Conservation (phyloP, 352 stramenopile genomes). For the Phytophthora megakarya region DNA sequence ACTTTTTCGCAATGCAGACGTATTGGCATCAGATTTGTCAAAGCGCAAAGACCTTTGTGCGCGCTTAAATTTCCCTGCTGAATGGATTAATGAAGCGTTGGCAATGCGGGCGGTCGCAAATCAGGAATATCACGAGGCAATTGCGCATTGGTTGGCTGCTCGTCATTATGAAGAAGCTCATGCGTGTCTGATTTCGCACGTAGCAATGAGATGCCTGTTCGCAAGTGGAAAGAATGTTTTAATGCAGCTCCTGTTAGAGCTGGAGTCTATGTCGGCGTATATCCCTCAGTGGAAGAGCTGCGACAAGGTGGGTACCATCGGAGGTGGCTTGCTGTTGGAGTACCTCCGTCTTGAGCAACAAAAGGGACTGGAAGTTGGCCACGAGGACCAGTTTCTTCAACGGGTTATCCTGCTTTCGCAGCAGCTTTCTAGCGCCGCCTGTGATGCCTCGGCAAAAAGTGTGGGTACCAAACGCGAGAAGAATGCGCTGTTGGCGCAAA, state of each 20-base stretch:
- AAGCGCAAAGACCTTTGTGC: slow-evolving; percentile 58
- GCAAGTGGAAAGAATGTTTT: slow-evolving; percentile 61
- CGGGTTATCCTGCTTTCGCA: slow-evolving; percentile 65
- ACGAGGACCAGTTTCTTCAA: slow-evolving; percentile 63
- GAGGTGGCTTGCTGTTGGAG: slow-evolving; percentile 68
- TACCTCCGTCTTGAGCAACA: slow-evolving; percentile 72
- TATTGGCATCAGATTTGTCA: slow-evolving; percentile 40
- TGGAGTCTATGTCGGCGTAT: slow-evolving; percentile 55
- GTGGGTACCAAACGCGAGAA: slow-evolving; percentile 18
- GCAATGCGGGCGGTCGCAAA: slow-evolving; percentile 57
- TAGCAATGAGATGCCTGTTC: slow-evolving; percentile 70
- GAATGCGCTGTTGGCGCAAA: slow-evolving; percentile 44
- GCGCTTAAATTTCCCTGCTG: slow-evolving; percentile 51
- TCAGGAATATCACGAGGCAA: slow-evolving; percentile 63
- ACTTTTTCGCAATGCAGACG: slow-evolving; percentile 69
- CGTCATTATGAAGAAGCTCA: slow-evolving; percentile 68
- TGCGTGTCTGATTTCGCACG: slow-evolving; percentile 55
- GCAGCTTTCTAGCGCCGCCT: slow-evolving; percentile 52
- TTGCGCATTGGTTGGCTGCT: slow-evolving; percentile 76
- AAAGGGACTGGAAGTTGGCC: slow-evolving; percentile 55
- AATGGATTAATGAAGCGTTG: slow-evolving; percentile 77
- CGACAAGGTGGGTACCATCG: slow-evolving; percentile 50
- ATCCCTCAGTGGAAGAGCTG: slow-evolving; percentile 75
- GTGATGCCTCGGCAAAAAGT: slow-evolving; percentile 35
- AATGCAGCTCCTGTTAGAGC: slow-evolving; percentile 53